A percentile compares a stretch with the other conserved stretches of the same genome.
phyloP scores from a whole-genome alignment of 2,329 filamentous ascomycete genomes.

The Cladophialophora chaetospira region DNA sequence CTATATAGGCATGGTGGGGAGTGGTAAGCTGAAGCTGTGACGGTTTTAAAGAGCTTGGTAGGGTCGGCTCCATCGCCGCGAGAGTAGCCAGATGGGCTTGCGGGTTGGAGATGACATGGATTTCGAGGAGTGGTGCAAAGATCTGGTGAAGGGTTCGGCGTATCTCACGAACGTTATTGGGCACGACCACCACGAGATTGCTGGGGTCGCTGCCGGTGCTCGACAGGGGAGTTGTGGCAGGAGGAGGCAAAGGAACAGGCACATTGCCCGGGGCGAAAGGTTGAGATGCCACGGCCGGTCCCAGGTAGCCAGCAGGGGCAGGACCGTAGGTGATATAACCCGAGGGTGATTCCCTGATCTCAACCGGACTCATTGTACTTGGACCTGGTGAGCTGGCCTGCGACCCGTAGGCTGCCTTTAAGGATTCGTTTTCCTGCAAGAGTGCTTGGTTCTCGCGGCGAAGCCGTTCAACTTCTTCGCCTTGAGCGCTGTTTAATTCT shows the following conservation, averaged over 20 bases:
- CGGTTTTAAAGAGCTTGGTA: conserved; percentile 42
- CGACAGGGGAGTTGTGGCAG: conserved; percentile 23
- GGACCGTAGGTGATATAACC: conserved; percentile 27
- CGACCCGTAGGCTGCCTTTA: conserved; percentile 41
- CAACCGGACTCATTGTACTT: conserved; percentile 29
- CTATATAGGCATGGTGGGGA: conserved; percentile 47
- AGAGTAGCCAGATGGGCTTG: conserved; percentile 40
- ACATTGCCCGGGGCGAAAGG: conserved; percentile 13
- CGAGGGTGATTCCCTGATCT: conserved; percentile 32
- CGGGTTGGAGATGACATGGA: conserved; percentile 38
- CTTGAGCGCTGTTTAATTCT: conserved; percentile 43
- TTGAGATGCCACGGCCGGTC: conserved; percentile 13
- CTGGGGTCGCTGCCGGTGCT: conserved; percentile 23
- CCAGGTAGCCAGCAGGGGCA: conserved; percentile 24
- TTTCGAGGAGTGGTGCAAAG: conserved; percentile 43
- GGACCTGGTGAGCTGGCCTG: conserved; percentile 35
- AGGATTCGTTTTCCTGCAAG: conserved; percentile 44
- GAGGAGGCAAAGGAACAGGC: conserved; percentile 16
- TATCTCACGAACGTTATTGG: conserved; percentile 42
- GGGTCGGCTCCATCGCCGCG: conserved; percentile 35
- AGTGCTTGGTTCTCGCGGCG: conserved; percentile 45
- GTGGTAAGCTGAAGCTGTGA: conserved; percentile 44
- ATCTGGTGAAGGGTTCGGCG: conserved; percentile 40
- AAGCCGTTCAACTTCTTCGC: conserved; percentile 46
- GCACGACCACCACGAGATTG: conserved; percentile 35